A percentile compares a stretch with the other conserved stretches of the same genome.
phyloP scores from a whole-genome alignment of 139 green algal species.

The Chlorella sp. region DNA sequence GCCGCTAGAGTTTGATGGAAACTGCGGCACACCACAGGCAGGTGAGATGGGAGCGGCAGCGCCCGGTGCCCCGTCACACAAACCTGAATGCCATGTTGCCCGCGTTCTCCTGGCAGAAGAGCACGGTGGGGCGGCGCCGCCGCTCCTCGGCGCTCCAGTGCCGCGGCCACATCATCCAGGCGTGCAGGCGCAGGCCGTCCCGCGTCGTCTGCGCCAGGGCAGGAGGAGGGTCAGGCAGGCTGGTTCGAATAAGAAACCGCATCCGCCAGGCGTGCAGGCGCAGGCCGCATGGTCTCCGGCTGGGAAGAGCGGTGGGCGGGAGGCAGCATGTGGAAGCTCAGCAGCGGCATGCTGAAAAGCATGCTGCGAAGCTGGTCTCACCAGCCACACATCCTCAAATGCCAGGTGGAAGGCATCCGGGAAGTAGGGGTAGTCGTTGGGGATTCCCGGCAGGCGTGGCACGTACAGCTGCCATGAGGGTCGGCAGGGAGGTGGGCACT shows the following conservation, averaged over 20 bases:
- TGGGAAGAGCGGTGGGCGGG: no score
- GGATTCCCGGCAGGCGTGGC: constrained; percentile 77
- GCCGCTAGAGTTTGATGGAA: no score
- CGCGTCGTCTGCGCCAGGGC: constrained; percentile 33
- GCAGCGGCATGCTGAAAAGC: no score
- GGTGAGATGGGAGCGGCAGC: no score
- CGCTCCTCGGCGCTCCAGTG: constrained; percentile 46
- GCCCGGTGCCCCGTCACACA: background rate
- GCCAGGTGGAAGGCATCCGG: constrained; percentile 70
- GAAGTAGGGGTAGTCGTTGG: constrained; percentile 56
- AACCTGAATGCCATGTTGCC: constrained; percentile 89
- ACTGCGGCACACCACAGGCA: no score
- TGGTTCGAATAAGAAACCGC: no score
- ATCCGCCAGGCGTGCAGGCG: no score
- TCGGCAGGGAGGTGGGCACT: no score
- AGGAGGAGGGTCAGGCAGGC: background rate
- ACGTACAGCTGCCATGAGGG: constrained; percentile 62
- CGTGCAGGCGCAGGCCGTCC: constrained; percentile 75
- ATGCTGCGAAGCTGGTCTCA: no score
- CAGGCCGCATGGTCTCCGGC: no score
- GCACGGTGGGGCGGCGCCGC: constrained; percentile 62
- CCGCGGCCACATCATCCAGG: constrained; percentile 75
- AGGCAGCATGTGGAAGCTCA: no score
- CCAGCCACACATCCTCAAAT: constrained; percentile 74
- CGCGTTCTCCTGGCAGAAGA: constrained; percentile 93